These are phyloP conservation scores for Fraxinus platypoda DNA, from an alignment of 305 asterid genomes.

Conservation along the genomic window DNA sequence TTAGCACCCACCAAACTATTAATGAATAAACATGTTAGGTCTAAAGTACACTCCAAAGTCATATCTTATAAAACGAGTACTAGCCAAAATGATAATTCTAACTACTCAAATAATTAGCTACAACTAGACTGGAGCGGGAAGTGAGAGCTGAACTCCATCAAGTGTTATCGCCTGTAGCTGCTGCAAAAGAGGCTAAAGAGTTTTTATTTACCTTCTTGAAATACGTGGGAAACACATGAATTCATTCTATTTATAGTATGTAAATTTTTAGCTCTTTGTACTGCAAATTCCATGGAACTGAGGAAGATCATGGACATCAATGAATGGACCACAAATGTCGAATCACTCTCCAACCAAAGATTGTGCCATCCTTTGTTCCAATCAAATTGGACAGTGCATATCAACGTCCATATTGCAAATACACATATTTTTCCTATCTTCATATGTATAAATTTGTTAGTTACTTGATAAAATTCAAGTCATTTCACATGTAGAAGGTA, in stretches of 20 bases:
- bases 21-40: not conserved
- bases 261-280: too few species aligned
- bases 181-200: not conserved
- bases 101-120: not conserved
- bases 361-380: not conserved
- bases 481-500: too few species aligned
- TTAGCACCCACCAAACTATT: not conserved
- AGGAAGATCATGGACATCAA: too few species aligned
- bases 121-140: not conserved
- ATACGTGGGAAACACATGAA: too few species aligned
- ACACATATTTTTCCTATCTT: too few species aligned
- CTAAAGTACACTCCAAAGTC: not conserved
- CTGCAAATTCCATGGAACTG: too few species aligned
- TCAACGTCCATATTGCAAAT: not conserved
- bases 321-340: too few species aligned
- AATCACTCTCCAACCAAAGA: too few species aligned
- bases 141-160: not conserved
- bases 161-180: not conserved
- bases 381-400: not conserved
- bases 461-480: too few species aligned
- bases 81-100: not conserved
- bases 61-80: not conserved
- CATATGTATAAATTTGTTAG: too few species aligned
- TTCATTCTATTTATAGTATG: too few species aligned
- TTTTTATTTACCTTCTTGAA: too few species aligned